A percentile compares a stretch with the other conserved stretches of the same genome.
Evolutionary conservation across 225 moss, liverwort and hornwort genomes (phyloP).

Genomic region (Thuidium tamariscinum): DNA sequence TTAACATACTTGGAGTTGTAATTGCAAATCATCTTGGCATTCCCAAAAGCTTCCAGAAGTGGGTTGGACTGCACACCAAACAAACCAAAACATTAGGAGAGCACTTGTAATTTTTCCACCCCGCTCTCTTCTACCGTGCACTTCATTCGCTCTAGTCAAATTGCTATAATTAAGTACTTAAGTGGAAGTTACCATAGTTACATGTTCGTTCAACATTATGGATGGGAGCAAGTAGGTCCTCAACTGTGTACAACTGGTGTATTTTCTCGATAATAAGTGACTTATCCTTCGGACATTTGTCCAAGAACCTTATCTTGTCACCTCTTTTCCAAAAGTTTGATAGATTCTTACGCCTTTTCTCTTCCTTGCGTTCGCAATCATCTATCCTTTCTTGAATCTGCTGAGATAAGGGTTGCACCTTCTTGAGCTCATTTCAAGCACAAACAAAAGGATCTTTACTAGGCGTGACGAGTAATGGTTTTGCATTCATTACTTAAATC

Average conservation of each 20-base stretch:
- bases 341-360: constrained; percentile 12
- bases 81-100: neutral
- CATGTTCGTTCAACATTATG: neutral
- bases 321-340: constrained; percentile 18
- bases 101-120: neutral
- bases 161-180: neutral
- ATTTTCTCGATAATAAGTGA: constrained; percentile 21
- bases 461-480: constrained; percentile 13
- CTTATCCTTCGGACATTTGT: constrained; percentile 7
- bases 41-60: constrained; percentile 96
- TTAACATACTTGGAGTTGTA: constrained; percentile 82
- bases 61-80: constrained; percentile 76
- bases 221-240: neutral
- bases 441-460: constrained; percentile 35
- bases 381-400: constrained; percentile 31
- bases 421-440: constrained; percentile 40
- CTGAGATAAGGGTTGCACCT: constrained; percentile 42
- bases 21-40: constrained; percentile 94
- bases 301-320: constrained; percentile 11
- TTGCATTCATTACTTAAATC: constrained; percentile 24
- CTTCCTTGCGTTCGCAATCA: constrained; percentile 16
- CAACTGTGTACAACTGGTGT: constrained; percentile 26
- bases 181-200: neutral
- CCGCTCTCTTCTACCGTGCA: neutral
- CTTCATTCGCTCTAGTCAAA: neutral